phyloP scores from a whole-genome alignment of 2,329 filamentous ascomycete genomes.

The Aureobasidium sp. region DNA sequence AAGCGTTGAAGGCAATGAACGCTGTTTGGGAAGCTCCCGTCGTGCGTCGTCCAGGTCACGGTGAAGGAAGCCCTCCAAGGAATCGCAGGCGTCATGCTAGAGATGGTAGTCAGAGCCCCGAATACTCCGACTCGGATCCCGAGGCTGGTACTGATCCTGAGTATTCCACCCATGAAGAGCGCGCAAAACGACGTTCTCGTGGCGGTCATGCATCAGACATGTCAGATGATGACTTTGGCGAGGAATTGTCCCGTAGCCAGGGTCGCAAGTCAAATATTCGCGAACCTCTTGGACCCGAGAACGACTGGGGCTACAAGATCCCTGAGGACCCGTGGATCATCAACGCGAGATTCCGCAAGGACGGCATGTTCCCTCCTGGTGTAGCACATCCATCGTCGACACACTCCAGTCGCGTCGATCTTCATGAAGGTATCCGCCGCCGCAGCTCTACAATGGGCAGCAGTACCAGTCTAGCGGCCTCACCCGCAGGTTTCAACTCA shows the following conservation, averaged over 20 bases:
- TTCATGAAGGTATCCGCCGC: constrained; percentile 21
- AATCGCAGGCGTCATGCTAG: constrained; percentile 20
- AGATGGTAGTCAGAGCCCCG: constrained; percentile 23
- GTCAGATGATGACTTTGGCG: constrained; percentile 14
- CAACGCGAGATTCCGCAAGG: constrained; percentile 77
- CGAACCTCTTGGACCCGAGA: constrained; percentile 35
- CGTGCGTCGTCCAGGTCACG: constrained; percentile 26
- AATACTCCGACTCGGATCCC: constrained; percentile 30
- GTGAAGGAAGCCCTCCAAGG: constrained; percentile 27
- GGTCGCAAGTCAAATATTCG: constrained; percentile 22
- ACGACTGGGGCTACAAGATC: constrained; percentile 63
- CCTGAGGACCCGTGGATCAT: constrained; percentile 94
- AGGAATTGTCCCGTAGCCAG: constrained; percentile 15
- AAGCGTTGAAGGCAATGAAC: constrained; percentile 77
- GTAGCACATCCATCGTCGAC: constrained; percentile 42
- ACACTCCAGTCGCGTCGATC: constrained; percentile 39
- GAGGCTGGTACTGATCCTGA: constrained; percentile 30
- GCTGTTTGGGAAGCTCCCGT: constrained; percentile 68
- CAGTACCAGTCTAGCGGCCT: constrained; percentile 11
- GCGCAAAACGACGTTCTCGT: constrained; percentile 20
- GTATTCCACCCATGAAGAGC: constrained; percentile 27
- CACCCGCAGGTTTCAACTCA: constrained; percentile 3
- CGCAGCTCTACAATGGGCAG: constrained; percentile 21
- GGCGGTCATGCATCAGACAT: constrained; percentile 13
- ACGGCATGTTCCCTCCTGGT: constrained; percentile 56